Evolutionary conservation across 2,329 filamentous ascomycete species (phyloP), one percentile per base, ranked within the genome.

Genomic region (Colletotrichum sansevieriae): DNA sequence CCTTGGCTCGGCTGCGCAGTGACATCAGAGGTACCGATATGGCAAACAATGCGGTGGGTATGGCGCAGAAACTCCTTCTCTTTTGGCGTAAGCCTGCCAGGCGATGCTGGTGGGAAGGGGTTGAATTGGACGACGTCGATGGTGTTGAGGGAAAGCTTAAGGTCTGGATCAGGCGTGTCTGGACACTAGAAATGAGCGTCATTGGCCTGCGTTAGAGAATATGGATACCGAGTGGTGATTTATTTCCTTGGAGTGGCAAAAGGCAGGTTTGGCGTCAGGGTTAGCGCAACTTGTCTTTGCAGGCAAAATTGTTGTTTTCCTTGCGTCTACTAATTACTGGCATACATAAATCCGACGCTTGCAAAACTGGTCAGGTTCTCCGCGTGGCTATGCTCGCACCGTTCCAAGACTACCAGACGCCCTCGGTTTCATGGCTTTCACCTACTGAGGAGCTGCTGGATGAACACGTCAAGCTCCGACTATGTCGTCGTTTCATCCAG

Each of bases 81-180:
- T 99, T 99, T 84, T 99, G 96, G 96, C 89, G 96, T 73, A 99
- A 99, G 82, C 96, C 96, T 15, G 96, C 96, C 13, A 86, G 96
- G 70, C 88, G 96, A 78, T 99, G 96, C 84, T 99, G 96, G 96
- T 99, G 96, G 96, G 96, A 99, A 79, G 96, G 96, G 25, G 92
- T 99, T 43, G 95, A 98, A 79, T 85, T 99, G 51, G 89, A 96
- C 18, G 87, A 93, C 72, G 92, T 99, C 12, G 94, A 97, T 58
- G 96, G 96, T 13, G 92, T 98, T 8, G 90, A 97, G 59, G 95
- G 95, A 60, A 93, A 91, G 78, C 86, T 99, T 73, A 99, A 99
- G 82, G 94, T 99, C 67, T 99, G 96, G 96, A 98, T 99, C 78
- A 88, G 96, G 76, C 89, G 96, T 75, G 96, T 99, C 68, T 99